Base-by-base conservation (phyloP, 2,329 filamentous ascomycete species). In the Setomelanomma holmii region DNA sequence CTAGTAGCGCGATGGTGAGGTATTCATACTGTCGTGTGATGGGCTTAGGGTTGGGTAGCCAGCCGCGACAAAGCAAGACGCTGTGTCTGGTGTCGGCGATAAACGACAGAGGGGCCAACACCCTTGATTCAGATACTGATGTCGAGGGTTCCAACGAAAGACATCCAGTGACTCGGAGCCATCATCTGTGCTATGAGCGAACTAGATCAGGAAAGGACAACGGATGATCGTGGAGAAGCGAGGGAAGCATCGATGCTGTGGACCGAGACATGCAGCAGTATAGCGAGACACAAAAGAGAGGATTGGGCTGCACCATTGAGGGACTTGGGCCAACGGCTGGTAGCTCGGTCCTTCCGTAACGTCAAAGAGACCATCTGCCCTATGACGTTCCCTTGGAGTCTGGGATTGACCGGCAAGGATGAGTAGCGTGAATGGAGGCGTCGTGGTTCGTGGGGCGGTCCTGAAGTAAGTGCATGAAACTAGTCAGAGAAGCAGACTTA, bases 261-360 rank as follows among this genome's bases (percentile, higher is more conserved):
- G 45, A 51, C 34, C 45, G 39, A 48, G 33, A 49, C 47, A 34
- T 45, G 45, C 48, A 49, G 48, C 41, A 56, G 45, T 54, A 33
- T 49, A 44, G 21, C 44, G 39, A 53, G 50, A 36, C 41, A 43
- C 5, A 24, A 41, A 11, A 5, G 14, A 36, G 33, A 21, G 45
- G 44, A 53, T 56, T 34, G 42, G 45, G 42, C 48, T 53, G 41
- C 45, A 52, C 51, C 44, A 42, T 45, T 21, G 38, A 53, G 48
- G 45, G 4, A 40, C 30, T 30, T 20, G 11, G 16, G n/a, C 33
- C 17, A 23, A 34, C 4, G 19, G 24, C 14, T 34, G 11, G 40
- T 14, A 16, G 62, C 56, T 71, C 69, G 69, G 67, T 56, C 51
- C 41, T 66, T 46, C 69, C 69, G 69, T 64, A 22, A 45, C 56